These are phyloP conservation scores for Martensiomyces pterosporus DNA, from an alignment of 192 early-diverging fungal species.

Conservation along the genomic window DNA sequence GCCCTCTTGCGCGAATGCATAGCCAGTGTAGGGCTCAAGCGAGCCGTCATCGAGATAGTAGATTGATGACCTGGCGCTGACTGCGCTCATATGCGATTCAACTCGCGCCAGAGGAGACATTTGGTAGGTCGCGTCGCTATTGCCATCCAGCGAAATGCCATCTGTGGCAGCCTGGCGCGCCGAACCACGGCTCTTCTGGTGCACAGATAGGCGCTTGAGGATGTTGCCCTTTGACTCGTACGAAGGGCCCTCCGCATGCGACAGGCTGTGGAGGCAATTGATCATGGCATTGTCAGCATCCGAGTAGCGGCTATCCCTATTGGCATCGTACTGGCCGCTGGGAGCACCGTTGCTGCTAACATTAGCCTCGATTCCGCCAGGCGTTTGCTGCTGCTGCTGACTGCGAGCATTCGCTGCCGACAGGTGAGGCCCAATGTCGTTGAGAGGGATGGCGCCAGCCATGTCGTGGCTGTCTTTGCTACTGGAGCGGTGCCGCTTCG, in stretches of 20 bases:
- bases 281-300: constrained; percentile 27
- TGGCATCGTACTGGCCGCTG: background rate
- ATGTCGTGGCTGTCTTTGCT: constrained; percentile 12
- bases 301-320: constrained; percentile 24
- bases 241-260: constrained; percentile 16
- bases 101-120: constrained; percentile 7
- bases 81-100: constrained; percentile 14
- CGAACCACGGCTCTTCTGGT: constrained; percentile 13
- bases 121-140: constrained; percentile 5
- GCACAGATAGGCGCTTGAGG: constrained; percentile 29
- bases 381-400: too few relatives aligned
- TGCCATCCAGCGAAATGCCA: constrained; percentile 13
- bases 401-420: constrained; percentile 10
- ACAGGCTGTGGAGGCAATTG: constrained; percentile 25
- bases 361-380: too few relatives aligned
- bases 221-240: constrained; percentile 7
- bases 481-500: constrained; percentile 3
- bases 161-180: background rate
- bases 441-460: constrained; percentile 37
- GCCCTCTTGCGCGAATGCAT: constrained; percentile 42
- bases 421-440: constrained; percentile 17
- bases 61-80: constrained; percentile 37
- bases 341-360: too few relatives aligned
- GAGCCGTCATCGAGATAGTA: constrained; percentile 41
- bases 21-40: constrained; percentile 40